These are phyloP conservation scores for Lithospermum erythrorhizon DNA, from an alignment of 257 asterid genomes.

Conservation along the genomic window DNA sequence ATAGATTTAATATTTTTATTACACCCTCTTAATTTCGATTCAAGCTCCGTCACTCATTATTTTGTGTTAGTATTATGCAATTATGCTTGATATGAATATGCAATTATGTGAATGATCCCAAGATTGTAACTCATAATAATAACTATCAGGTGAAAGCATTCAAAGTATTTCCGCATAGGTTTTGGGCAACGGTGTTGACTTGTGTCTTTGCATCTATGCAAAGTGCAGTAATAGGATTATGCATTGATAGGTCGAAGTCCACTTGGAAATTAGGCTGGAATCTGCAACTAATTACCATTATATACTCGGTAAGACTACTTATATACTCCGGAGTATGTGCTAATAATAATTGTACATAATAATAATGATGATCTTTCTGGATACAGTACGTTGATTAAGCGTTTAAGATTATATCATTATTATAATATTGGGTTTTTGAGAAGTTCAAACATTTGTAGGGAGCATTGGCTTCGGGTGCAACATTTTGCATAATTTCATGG, in stretches of 20 bases:
- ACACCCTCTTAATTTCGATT: too few relatives aligned
- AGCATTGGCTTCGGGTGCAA: constrained; percentile 37
- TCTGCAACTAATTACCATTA: constrained; percentile 44
- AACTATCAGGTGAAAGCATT: constrained; percentile 31
- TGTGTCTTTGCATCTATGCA: constrained; percentile 41
- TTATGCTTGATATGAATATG: too few relatives aligned
- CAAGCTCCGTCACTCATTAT: too few relatives aligned
- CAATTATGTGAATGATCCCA: not conserved
- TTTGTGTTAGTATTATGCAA: too few relatives aligned
- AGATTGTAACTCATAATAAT: not conserved
- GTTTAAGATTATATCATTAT: too few relatives aligned
- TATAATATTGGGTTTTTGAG: too few relatives aligned
- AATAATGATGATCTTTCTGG: too few relatives aligned
- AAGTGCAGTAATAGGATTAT: constrained; percentile 25
- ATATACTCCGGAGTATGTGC: too few relatives aligned
- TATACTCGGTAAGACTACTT: constrained; percentile 37
- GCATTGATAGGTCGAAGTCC: constrained; percentile 22
- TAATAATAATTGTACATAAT: too few relatives aligned
- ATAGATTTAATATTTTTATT: too few relatives aligned
- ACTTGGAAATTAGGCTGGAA: constrained; percentile 44
- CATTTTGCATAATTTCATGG: constrained; percentile 40
- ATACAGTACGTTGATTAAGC: too few relatives aligned
- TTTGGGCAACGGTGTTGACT: constrained; percentile 25
- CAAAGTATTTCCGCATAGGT: constrained; percentile 40
- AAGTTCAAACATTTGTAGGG: constrained; percentile 25